phyloP scores from a whole-genome alignment of 2,329 filamentous ascomycete genomes.

The Fusarium virguliforme region DNA sequence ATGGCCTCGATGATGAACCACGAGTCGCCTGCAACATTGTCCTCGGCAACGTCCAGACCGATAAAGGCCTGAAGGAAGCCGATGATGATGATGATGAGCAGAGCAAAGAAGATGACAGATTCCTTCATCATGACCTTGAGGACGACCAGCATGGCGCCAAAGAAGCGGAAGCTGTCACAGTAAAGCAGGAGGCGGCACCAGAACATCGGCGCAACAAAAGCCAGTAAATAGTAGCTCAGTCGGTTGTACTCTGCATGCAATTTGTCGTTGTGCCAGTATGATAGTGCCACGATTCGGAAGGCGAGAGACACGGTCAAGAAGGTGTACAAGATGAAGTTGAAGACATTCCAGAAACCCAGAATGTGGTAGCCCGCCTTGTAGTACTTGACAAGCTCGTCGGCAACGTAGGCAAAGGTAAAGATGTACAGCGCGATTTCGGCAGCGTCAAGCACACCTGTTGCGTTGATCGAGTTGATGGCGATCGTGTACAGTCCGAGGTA shows the following conservation, averaged over 20 bases:
- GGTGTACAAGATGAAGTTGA: conserved; percentile 88
- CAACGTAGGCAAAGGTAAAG: conserved; percentile 92
- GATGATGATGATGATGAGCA: conserved; percentile 86
- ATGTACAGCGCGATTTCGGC: conserved; percentile 89
- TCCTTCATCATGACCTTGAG: conserved; percentile 96
- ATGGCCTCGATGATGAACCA: conserved; percentile 84
- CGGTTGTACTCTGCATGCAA: conserved; percentile 77
- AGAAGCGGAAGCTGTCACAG: conserved; percentile 94
- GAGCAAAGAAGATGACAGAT: conserved; percentile 95
- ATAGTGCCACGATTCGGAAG: conserved; percentile 83
- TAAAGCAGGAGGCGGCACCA: conserved; percentile 95
- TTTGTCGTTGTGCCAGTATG: conserved; percentile 65
- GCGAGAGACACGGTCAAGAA: conserved; percentile 85
- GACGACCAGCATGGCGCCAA: conserved; percentile 97
- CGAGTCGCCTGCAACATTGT: conserved; percentile 78
- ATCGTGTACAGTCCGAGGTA: conserved; percentile 90
- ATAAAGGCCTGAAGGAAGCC: conserved; percentile 96
- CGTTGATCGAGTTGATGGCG: conserved; percentile 95
- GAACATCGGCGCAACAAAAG: conserved; percentile 95
- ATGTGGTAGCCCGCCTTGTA: conserved; percentile 96
- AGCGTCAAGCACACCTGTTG: conserved; percentile 84
- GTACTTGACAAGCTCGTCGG: conserved; percentile 88
- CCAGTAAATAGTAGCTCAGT: conserved; percentile 93
- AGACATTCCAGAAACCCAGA: conserved; percentile 96
- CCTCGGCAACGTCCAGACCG: conserved; percentile 87